A percentile compares a stretch with the other conserved stretches of the same genome.
These are phyloP conservation scores for Nakazawaea wyomingensis DNA, from an alignment of 805 yeast genomes.

Conservation along the genomic window DNA sequence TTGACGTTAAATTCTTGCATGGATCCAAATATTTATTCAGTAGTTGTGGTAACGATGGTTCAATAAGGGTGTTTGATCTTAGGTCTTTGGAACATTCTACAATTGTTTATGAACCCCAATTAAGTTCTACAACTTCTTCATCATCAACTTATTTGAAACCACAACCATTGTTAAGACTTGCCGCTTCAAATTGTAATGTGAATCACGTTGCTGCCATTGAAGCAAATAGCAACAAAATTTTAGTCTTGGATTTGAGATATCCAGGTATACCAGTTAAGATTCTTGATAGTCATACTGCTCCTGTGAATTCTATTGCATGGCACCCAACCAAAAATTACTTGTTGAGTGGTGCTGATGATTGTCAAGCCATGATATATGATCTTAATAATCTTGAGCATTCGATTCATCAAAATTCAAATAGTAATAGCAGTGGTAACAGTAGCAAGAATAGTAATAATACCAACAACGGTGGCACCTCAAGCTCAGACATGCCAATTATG, in stretches of 20 bases:
- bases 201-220: conserved; percentile 83
- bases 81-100: conserved; percentile 90
- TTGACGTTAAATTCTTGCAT: conserved; percentile 80
- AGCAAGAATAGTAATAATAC: neutral
- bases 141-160: conserved; percentile 21
- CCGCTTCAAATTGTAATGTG: conserved; percentile 74
- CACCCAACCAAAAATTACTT: conserved; percentile 69
- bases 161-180: conserved; percentile 66
- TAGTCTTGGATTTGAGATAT: conserved; percentile 76
- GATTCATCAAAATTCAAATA: neutral
- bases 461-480: neutral
- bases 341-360: conserved; percentile 63
- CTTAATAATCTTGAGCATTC: conserved; percentile 27
- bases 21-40: conserved; percentile 76
- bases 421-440: neutral
- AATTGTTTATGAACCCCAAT: conserved; percentile 79
- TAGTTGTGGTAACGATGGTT: conserved; percentile 93
- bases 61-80: conserved; percentile 86
- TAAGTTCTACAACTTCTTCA: conserved; percentile 13
- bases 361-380: conserved; percentile 72
- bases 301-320: conserved; percentile 77
- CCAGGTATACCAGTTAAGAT: conserved; percentile 79
- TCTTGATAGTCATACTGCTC: conserved; percentile 60
- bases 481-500: conserved; percentile 31
- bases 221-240: conserved; percentile 57